Evolutionary conservation across 306 rosid species (phyloP).

Genomic region (Casuarina equisetifolia): DNA sequence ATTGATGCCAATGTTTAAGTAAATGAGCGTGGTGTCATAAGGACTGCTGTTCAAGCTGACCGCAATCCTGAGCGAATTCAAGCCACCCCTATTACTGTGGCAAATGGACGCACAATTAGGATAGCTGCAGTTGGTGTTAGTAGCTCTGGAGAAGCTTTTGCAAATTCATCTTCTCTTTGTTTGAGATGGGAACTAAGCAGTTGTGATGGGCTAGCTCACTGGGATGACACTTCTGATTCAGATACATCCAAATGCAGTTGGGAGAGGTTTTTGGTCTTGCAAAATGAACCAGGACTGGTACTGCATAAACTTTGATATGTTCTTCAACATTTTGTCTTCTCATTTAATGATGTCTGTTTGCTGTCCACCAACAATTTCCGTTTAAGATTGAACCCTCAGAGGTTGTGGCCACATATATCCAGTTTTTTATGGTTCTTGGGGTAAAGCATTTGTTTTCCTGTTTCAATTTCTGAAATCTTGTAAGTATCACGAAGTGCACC

Average conservation of each 20-base stretch:
- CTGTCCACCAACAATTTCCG: conserved; percentile 7
- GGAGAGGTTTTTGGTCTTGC: conserved; percentile 87
- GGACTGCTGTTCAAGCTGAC: conserved; percentile 66
- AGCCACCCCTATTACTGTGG: conserved; percentile 67
- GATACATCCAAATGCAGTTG: conserved; percentile 48
- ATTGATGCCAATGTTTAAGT: conserved; percentile 46
- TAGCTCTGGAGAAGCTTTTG: conserved; percentile 71
- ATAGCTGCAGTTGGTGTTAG: conserved; percentile 75
- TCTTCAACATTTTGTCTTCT: conserved; percentile 23
- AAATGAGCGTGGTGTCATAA: conserved; percentile 53
- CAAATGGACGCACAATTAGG: conserved; percentile 78
- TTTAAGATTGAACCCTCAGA: conserved; percentile 4
- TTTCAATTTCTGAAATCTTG: neutral
- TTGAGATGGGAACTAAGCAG: conserved; percentile 80
- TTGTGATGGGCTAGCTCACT: conserved; percentile 74
- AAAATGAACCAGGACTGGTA: conserved; percentile 86
- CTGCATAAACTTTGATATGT: conserved; percentile 21
- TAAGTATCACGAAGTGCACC: neutral
- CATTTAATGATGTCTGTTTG: conserved; percentile 1
- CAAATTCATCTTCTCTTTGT: conserved; percentile 83
- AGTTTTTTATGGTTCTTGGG: neutral
- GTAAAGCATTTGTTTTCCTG: neutral
- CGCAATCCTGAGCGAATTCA: conserved; percentile 52
- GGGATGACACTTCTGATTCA: conserved; percentile 57
- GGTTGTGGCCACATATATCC: neutral